phyloP scores from a whole-genome alignment of 139 green algal species.

The Protoeuglena noctilucae region DNA sequence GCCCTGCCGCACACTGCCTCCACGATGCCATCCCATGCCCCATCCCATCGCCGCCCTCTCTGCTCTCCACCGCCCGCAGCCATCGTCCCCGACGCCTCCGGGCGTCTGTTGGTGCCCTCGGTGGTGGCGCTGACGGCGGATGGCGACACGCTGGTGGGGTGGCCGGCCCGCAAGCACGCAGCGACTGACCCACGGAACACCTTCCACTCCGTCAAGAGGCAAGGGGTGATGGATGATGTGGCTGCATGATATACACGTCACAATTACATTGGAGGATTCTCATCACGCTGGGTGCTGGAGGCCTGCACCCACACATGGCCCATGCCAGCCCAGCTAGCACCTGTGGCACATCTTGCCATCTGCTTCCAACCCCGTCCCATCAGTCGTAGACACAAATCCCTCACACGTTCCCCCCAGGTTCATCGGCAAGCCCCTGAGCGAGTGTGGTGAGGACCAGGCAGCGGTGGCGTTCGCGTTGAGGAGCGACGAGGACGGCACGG shows the following conservation, averaged over 20 bases:
- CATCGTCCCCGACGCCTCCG: background rate
- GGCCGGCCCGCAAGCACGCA: slow-evolving; percentile 11
- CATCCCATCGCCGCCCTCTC: no score
- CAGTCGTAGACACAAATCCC: no score
- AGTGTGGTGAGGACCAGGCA: slow-evolving; percentile 28
- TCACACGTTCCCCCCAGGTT: no score
- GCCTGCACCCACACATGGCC: no score
- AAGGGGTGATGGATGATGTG: no score
- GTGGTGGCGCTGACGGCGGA: background rate
- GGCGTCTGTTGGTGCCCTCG: background rate
- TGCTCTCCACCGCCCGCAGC: slow-evolving; percentile 22
- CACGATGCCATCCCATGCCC: no score
- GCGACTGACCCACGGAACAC: slow-evolving; percentile 32
- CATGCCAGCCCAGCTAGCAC: no score
- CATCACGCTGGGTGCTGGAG: no score
- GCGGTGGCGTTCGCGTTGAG: slow-evolving; percentile 34
- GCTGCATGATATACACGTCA: no score
- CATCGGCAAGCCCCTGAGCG: slow-evolving; percentile 34
- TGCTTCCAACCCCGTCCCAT: no score
- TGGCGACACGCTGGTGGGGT: slow-evolving; percentile 3
- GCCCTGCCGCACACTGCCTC: slow-evolving; percentile 29
- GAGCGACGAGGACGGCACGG: slow-evolving; percentile 20
- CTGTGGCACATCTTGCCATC: no score
- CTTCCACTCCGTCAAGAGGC: slow-evolving; percentile 73
- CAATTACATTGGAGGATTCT: no score